A percentile compares a stretch with the other conserved stretches of the same genome.
Evolutionary conservation across 139 green algal genomes (phyloP).

Genomic region (Medakamo hakoo): DNA sequence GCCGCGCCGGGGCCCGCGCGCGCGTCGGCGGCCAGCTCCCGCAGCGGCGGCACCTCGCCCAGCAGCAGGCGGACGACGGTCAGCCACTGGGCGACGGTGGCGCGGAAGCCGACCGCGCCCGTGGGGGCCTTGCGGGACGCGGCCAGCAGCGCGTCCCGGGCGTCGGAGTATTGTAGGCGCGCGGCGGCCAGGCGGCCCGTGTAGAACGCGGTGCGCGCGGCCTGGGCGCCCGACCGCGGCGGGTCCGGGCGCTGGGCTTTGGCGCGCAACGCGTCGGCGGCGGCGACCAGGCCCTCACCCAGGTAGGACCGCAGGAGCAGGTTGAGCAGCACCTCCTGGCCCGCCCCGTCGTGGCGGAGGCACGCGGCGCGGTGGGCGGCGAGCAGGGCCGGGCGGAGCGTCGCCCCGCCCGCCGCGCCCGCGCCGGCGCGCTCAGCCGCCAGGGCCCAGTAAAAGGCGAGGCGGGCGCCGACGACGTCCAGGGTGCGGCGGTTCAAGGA

Average conservation of each 20-base stretch:
- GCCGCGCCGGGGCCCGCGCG: conserved; percentile 28
- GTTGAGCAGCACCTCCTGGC: conserved; percentile 89
- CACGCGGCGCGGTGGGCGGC: conserved; percentile 68
- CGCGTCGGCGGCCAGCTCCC: conserved; percentile 61
- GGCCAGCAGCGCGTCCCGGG: conserved; percentile 87
- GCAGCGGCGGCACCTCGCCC: conserved; percentile 87
- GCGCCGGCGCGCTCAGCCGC: conserved; percentile 52
- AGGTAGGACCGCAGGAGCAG: conserved; percentile 96
- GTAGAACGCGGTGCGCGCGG: conserved; percentile 89
- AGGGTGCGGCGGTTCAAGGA: conserved; percentile 80
- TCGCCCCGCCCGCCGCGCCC: too few species aligned
- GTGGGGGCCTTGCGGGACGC: conserved; percentile 58
- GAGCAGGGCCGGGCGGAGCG: conserved; percentile 63
- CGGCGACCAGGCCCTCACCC: background rate
- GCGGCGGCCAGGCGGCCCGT: conserved; percentile 84
- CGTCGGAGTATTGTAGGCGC: conserved; percentile 88
- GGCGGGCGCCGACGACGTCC: conserved; percentile 66
- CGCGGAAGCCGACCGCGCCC: conserved; percentile 65
- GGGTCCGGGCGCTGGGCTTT: conserved; percentile 72
- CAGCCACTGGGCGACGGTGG: conserved; percentile 82
- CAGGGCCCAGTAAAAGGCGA: conserved; percentile 85
- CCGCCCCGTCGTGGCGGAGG: conserved; percentile 80
- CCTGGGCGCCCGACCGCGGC: conserved; percentile 62
- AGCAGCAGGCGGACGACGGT: conserved; percentile 82
- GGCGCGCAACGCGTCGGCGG: conserved; percentile 85